Conservation (phyloP, 345 rosid genomes). For the Isatis tinctoria region DNA sequence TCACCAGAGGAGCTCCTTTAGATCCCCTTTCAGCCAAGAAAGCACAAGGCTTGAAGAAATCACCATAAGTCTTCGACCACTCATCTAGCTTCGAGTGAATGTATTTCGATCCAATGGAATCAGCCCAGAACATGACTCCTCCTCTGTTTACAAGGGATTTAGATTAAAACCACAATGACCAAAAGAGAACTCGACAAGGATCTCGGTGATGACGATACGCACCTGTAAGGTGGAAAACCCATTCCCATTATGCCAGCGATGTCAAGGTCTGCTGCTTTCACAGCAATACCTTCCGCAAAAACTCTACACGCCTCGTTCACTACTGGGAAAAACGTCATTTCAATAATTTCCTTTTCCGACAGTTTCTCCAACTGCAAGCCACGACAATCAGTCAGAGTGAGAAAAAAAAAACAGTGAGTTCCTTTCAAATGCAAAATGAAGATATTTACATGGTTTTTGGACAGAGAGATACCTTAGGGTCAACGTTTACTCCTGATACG, state of each 20-base stretch:
- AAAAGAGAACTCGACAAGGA: not conserved
- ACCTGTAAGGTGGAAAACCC: slow-evolving; percentile 98
- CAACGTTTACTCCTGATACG: slow-evolving; percentile 61
- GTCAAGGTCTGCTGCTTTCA: slow-evolving; percentile 93
- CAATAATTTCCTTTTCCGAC: slow-evolving; percentile 78
- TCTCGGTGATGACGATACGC: not conserved
- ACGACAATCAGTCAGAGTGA: slow-evolving; percentile 3
- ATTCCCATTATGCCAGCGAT: slow-evolving; percentile 84
- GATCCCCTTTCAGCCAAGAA: slow-evolving; percentile 81
- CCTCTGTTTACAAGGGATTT: slow-evolving; percentile 55
- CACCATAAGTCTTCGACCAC: slow-evolving; percentile 79
- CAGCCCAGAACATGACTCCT: slow-evolving; percentile 95
- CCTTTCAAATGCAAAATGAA: not conserved
- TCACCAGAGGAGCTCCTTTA: slow-evolving; percentile 64
- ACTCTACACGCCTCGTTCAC: slow-evolving; percentile 96
- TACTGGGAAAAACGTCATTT: slow-evolving; percentile 93
- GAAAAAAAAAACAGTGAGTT: slow-evolving; percentile 8
- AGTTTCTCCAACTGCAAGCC: slow-evolving; percentile 57
- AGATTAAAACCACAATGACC: not conserved
- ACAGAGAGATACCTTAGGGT: slow-evolving; percentile 60
- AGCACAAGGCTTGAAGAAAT: slow-evolving; percentile 87
- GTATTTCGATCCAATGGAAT: slow-evolving; percentile 70
- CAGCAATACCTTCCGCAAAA: slow-evolving; percentile 87
- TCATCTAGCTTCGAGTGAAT: slow-evolving; percentile 65
- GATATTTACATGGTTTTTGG: not conserved